Evolutionary conservation across 495 filamentous ascomycete genomes (phyloP).

Genomic region (Tirmania nivea): DNA sequence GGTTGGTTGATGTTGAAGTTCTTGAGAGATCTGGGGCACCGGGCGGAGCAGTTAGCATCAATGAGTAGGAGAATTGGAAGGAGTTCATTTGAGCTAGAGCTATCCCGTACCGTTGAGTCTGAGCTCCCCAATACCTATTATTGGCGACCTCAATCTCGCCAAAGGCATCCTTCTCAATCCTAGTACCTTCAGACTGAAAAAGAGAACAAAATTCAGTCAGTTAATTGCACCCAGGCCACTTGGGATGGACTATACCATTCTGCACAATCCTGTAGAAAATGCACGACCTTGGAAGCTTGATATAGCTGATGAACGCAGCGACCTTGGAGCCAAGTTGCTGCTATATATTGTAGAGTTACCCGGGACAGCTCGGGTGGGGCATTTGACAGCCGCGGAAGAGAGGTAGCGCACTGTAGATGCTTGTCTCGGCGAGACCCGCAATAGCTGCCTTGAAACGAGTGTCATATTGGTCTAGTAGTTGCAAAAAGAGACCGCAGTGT

Average conservation of each 20-base stretch:
- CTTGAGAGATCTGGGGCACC: conserved; percentile 42
- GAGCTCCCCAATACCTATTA: conserved; percentile 97
- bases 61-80: background rate
- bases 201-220: background rate
- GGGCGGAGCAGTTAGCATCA: conserved; percentile 5
- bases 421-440: too few species aligned
- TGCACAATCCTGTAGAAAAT: background rate
- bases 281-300: background rate
- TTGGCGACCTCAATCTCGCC: conserved; percentile 79
- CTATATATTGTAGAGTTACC: too few species aligned
- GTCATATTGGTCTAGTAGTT: too few species aligned
- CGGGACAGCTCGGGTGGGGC: too few species aligned
- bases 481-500: too few species aligned
- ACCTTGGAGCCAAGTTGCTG: too few species aligned
- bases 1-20: conserved; percentile 99
- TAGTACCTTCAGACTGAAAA: conserved; percentile 28
- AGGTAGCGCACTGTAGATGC: too few species aligned
- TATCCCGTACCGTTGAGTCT: conserved; percentile 59
- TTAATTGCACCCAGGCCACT: background rate
- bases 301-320: too few species aligned
- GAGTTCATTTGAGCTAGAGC: background rate
- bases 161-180: conserved; percentile 91
- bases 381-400: too few species aligned
- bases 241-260: background rate
- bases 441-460: too few species aligned